Conservation (phyloP, 257 asterid genomes). For the Orobanche coerulescens region DNA sequence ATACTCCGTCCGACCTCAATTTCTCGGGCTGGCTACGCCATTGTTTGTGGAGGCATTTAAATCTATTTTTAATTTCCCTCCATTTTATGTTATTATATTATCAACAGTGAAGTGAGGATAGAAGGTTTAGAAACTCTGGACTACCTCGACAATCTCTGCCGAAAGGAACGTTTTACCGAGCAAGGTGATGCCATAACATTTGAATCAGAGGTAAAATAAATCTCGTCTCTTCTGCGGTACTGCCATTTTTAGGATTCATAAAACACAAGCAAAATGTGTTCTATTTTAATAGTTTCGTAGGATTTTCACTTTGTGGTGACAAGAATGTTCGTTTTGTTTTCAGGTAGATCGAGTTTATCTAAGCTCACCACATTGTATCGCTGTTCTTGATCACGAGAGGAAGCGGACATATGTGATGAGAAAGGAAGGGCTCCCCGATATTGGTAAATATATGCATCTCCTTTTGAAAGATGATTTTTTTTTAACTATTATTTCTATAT, state of each 20-base stretch:
- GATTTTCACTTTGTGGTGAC: neutral
- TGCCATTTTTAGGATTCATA: neutral
- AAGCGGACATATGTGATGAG: constrained; percentile 71
- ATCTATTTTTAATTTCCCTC: neutral
- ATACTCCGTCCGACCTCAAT: too few species aligned
- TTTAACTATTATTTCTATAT: neutral
- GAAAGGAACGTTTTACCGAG: constrained; percentile 78
- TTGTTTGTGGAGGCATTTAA: too few species aligned
- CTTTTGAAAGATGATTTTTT: neutral
- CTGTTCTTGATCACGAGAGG: constrained; percentile 84
- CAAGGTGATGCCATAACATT: constrained; percentile 94
- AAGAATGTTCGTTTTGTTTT: constrained; percentile 9
- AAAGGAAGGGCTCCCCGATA: constrained; percentile 88
- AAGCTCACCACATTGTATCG: constrained; percentile 54
- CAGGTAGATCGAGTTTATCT: constrained; percentile 89
- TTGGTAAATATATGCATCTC: constrained; percentile 38
- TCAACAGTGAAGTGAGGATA: constrained; percentile 75
- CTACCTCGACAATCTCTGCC: constrained; percentile 76
- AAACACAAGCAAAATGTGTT: neutral
- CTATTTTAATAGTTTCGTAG: too few species aligned
- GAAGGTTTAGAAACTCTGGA: constrained; percentile 95
- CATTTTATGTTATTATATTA: neutral
- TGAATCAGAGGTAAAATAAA: constrained; percentile 72
- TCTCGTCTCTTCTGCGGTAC: too few species aligned
- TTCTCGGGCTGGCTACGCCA: too few species aligned